phyloP scores from a whole-genome alignment of 2,329 filamentous ascomycete genomes.

The Pezicula rhizophila region DNA sequence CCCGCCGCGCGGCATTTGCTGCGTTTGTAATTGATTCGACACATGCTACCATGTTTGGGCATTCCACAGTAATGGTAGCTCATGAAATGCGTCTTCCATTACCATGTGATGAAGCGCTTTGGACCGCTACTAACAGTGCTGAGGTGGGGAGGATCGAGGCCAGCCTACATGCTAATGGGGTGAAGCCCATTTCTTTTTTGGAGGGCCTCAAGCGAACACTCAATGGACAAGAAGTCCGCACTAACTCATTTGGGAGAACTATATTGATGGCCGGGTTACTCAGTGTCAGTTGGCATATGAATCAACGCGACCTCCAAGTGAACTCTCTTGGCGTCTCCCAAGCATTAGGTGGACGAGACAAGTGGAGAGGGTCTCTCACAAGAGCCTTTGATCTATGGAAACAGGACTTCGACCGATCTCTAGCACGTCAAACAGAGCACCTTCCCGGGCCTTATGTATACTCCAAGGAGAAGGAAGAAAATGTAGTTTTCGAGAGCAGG shows the following conservation, averaged over 20 bases:
- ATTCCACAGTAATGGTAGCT: constrained; percentile 93
- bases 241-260: constrained; percentile 87
- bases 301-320: constrained; percentile 88
- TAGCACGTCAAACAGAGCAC: constrained; percentile 50
- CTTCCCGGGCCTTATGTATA: constrained; percentile 49
- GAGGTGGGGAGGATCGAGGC: constrained; percentile 83
- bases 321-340: constrained; percentile 75
- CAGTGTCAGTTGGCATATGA: constrained; percentile 96
- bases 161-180: constrained; percentile 71
- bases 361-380: constrained; percentile 82
- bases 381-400: constrained; percentile 93
- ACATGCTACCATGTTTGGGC: constrained; percentile 96
- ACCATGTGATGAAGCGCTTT: constrained; percentile 87
- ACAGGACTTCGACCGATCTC: constrained; percentile 77
- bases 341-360: constrained; percentile 78
- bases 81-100: constrained; percentile 89
- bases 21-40: constrained; percentile 94
- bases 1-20: constrained; percentile 81
- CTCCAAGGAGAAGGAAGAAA: constrained; percentile 56
- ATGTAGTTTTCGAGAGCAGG: constrained; percentile 73
- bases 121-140: constrained; percentile 81
- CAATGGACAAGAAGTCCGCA: constrained; percentile 77
- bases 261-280: constrained; percentile 91
- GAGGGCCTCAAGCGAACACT: constrained; percentile 87
- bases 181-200: constrained; percentile 81